Evolutionary conservation across 371 early-diverging fungal species (phyloP).

Genomic region (Mucor lusitanicus): DNA sequence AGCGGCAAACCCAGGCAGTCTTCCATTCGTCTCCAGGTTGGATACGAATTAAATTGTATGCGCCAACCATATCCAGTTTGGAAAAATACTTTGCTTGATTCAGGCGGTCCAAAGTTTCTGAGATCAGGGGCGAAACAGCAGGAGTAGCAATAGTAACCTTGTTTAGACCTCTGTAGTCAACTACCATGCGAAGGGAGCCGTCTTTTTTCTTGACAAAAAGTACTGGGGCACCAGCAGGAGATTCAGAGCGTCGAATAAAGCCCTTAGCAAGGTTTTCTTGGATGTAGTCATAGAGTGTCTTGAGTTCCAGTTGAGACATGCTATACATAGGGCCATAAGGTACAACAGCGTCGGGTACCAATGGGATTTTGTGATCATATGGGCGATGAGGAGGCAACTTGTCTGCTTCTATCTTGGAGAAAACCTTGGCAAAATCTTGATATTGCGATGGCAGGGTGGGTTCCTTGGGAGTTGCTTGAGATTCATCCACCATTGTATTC

Average conservation of each 20-base stretch:
- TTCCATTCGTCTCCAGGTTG: constrained; percentile 5
- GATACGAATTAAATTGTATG: constrained; percentile 26
- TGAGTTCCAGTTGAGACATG: not conserved
- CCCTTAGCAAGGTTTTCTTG: constrained; percentile 27
- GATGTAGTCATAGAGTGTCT: not conserved
- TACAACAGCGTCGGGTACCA: not conserved
- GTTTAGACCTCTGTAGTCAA: constrained; percentile 56
- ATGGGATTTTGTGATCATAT: not conserved
- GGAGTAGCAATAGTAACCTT: constrained; percentile 34
- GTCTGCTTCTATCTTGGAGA: constrained; percentile 1
- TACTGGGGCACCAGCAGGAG: constrained; percentile 51
- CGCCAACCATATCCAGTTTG: not conserved
- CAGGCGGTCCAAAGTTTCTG: constrained; percentile 30
- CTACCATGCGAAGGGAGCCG: constrained; percentile 37
- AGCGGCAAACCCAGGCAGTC: constrained; percentile 9
- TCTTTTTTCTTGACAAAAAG: constrained; percentile 58
- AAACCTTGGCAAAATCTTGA: not conserved
- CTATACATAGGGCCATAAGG: not conserved
- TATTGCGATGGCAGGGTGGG: not conserved
- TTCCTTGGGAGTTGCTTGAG: no score
- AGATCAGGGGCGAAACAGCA: constrained; percentile 23
- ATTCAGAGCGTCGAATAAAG: constrained; percentile 39
- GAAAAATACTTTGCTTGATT: not conserved
- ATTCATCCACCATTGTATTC: no score
- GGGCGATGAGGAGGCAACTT: constrained; percentile 3